These are phyloP conservation scores for Volvox reticuliferus DNA, from an alignment of 139 green algal genomes.

Conservation along the genomic window DNA sequence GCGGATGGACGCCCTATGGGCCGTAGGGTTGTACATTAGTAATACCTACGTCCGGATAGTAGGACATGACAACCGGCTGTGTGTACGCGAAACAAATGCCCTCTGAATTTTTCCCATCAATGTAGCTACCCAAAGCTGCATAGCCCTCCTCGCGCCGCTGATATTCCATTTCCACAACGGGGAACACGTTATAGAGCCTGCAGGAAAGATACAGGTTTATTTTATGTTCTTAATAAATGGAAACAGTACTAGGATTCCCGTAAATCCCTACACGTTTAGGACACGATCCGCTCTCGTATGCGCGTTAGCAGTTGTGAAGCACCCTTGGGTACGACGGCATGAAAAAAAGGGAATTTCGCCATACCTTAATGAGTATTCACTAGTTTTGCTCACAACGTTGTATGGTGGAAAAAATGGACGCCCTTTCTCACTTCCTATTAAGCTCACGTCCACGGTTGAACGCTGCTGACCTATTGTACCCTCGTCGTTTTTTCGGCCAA, in stretches of 20 bases:
- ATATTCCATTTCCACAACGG: constrained; percentile 71
- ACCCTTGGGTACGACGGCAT: too few species aligned
- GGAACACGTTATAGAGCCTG: constrained; percentile 68
- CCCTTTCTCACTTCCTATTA: not conserved
- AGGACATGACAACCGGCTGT: constrained; percentile 79
- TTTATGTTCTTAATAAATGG: too few species aligned
- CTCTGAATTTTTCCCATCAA: constrained; percentile 69
- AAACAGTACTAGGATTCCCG: too few species aligned
- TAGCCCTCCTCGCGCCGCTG: constrained; percentile 72
- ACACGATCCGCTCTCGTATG: too few species aligned
- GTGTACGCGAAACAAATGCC: constrained; percentile 60
- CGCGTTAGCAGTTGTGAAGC: too few species aligned
- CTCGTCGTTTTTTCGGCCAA: not conserved
- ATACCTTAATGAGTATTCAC: constrained; percentile 5
- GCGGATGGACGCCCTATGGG: too few species aligned
- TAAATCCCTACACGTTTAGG: too few species aligned
- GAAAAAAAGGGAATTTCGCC: not conserved
- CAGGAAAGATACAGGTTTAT: not conserved
- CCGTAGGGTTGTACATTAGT: too few species aligned
- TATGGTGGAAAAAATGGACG: constrained; percentile 12
- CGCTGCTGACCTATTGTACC: not conserved
- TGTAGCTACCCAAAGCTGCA: constrained; percentile 68
- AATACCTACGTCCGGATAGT: constrained; percentile 52
- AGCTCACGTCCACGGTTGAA: not conserved
- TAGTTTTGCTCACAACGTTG: not conserved